Evolutionary conservation across 176 grass and related monocot species (phyloP).

Genomic region (maize (Zea mays)): DNA sequence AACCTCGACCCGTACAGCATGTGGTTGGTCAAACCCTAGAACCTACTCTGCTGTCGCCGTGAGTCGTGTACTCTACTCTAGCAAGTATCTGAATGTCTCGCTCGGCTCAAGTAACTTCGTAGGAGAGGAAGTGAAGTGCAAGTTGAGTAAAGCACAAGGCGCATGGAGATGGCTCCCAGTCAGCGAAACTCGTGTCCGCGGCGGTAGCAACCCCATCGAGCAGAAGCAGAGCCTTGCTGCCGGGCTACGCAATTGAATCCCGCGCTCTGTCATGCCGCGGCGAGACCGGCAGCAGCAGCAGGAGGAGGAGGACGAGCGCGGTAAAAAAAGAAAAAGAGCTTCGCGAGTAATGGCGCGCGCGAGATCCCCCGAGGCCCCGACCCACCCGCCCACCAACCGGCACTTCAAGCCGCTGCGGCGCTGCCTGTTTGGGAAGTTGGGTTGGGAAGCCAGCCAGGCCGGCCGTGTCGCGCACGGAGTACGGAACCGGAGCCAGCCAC

Average conservation of each 20-base stretch:
- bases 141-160: not conserved
- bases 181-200: not conserved
- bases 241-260: constrained; percentile 13
- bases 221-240: not conserved
- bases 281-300: not conserved
- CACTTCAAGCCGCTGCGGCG: constrained; percentile 5
- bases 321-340: not conserved
- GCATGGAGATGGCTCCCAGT: not conserved
- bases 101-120: not conserved
- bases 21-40: not conserved
- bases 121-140: not conserved
- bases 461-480: not conserved
- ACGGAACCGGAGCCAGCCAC: not conserved
- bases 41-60: not conserved
- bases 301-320: not conserved
- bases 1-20: not conserved
- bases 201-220: not conserved
- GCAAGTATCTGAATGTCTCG: not conserved
- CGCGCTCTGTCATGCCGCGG: constrained; percentile 10
- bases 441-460: not conserved
- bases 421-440: not conserved
- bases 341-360: constrained; percentile 34
- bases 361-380: constrained; percentile 24
- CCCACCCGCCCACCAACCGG: constrained; percentile 35
- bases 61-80: not conserved